Conservation (phyloP, 176 grass and related monocot genomes). For the Panicum miliaceum region DNA sequence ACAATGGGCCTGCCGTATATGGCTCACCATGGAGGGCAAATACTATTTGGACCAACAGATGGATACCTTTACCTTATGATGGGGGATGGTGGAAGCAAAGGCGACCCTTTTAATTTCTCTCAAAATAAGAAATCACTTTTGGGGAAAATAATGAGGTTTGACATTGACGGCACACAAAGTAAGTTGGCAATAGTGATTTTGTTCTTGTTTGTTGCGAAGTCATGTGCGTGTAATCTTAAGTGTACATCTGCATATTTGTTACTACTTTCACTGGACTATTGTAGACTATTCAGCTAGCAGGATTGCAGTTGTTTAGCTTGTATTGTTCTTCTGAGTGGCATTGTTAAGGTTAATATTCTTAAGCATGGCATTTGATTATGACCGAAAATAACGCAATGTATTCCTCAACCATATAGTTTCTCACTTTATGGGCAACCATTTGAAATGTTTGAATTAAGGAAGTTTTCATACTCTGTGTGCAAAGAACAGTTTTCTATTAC, state of each 20-base stretch:
- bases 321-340: not conserved
- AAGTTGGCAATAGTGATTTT: conserved; percentile 28
- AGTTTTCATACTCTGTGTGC: not conserved
- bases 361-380: conserved; percentile 8
- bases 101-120: conserved; percentile 78
- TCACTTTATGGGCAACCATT: not conserved
- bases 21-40: conserved; percentile 72
- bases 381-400: not conserved
- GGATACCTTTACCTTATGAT: conserved; percentile 84
- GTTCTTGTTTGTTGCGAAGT: not conserved
- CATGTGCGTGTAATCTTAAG: not conserved
- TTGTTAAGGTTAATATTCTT: not conserved
- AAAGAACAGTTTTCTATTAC: no score
- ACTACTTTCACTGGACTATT: not conserved
- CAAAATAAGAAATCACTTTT: conserved; percentile 83
- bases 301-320: not conserved
- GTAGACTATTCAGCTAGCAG: not conserved
- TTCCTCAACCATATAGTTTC: not conserved
- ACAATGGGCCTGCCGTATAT: conserved; percentile 77
- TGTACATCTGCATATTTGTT: not conserved
- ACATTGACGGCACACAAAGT: conserved; percentile 62
- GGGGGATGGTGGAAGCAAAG: conserved; percentile 76
- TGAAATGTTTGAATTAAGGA: conserved; percentile 3
- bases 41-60: conserved; percentile 75
- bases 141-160: conserved; percentile 81